Evolutionary conservation across 208 protist genomes (phyloP), one percentile per base, ranked within the genome.

Genomic region (Leishmania turanica): DNA sequence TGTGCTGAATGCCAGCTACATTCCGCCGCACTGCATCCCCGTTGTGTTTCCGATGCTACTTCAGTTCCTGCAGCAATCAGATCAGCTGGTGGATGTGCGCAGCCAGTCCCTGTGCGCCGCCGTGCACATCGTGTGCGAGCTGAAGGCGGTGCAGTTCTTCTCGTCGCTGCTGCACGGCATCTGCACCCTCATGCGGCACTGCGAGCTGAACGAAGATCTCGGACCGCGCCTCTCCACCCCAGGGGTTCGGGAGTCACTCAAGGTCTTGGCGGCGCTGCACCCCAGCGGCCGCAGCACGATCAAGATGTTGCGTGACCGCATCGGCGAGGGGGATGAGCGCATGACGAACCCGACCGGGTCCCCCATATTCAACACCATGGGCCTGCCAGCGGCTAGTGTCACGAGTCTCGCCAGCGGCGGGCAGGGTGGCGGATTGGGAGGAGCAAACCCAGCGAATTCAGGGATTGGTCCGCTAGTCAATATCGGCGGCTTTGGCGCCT

Each of bases 1-100:
- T 85, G 78, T 97, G 70, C 84, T 96, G 58, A 91, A 92, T 70
- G 93, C 95, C 45, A 96, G 89, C 80, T 98, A 93, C 86, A 97
- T 97, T 87, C 95, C 95, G 27, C 91, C 93, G 19, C 95, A 98
- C 85, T 97, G 92, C 83, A 95, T 98, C 79, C 90, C 93, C 31
- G 81, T 97, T 66, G 88, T 97, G 3, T 95, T 97, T 75, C 92
- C 93, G 13, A 92, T 96, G 88, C 92, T 98, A 31, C 92, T 92
- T 70, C 92, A 95, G 42, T 96, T 97, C 72, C 82, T 96, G 19
- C 91, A 96, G 78, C 92, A 96, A 84, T 85, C 90, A 27, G 95
- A 97, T 54, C 95, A 97, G 89, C 89, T 96, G 42, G 88, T 91
- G 24, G 93, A 97, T 78, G 92, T 98, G 71, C 93, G 93, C 80